A percentile compares a stretch with the other conserved stretches of the same genome.
These are phyloP conservation scores for Castanopsis chinensis DNA, from an alignment of 306 rosid genomes.

Conservation along the genomic window DNA sequence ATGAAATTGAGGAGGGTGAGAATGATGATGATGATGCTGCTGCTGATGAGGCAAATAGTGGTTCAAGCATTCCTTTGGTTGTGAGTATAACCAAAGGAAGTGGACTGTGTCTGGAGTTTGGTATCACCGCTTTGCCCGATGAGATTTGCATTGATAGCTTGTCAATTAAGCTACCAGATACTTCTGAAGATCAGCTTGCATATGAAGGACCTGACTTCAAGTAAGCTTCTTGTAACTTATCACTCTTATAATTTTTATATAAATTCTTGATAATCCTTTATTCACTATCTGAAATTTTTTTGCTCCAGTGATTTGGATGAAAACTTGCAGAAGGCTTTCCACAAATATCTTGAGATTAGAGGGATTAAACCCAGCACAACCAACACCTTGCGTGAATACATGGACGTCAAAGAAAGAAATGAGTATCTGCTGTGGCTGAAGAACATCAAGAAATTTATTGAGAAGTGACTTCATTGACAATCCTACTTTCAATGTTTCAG, in stretches of 20 bases:
- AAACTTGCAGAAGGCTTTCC: conserved; percentile 75
- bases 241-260: background rate
- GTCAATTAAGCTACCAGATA: conserved; percentile 52
- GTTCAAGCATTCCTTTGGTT: conserved; percentile 71
- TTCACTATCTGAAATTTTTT: background rate
- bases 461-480: conserved; percentile 40
- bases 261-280: background rate
- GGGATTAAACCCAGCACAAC: conserved; percentile 64
- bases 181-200: conserved; percentile 46
- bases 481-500: background rate
- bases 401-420: conserved; percentile 58
- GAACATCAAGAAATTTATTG: conserved; percentile 66
- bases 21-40: background rate
- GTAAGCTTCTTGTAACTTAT: conserved; percentile 36
- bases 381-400: conserved; percentile 63
- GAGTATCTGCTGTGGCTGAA: conserved; percentile 81
- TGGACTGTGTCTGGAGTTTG: conserved; percentile 64
- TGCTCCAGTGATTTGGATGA: conserved; percentile 80
- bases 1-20: conserved; percentile 31
- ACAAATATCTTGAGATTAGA: conserved; percentile 67
- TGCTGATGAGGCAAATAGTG: conserved; percentile 17
- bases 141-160: conserved; percentile 75
- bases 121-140: conserved; percentile 65
- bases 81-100: conserved; percentile 57
- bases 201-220: conserved; percentile 89